Percentiles rank a stretch among this genome's conserved stretches.
Evolutionary conservation across 352 stramenopile genomes (phyloP).

Genomic region (Pythium scleroteichum): DNA sequence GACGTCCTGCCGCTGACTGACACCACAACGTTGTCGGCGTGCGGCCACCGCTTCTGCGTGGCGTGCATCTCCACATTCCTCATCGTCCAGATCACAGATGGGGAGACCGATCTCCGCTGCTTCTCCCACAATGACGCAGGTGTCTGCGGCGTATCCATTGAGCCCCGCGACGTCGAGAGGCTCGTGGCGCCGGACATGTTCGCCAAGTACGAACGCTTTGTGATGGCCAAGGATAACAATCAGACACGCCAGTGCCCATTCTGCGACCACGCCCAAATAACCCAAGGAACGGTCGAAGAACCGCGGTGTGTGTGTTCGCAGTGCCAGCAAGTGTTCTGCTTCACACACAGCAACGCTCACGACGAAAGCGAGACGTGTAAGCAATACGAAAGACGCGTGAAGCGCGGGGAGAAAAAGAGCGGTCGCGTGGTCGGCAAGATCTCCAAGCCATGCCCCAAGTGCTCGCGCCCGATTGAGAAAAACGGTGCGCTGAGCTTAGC

Average conservation of each 20-base stretch:
- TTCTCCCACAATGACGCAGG: background rate
- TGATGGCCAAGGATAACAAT: background rate
- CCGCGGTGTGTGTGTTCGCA: conserved; percentile 10
- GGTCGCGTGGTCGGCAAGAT: background rate
- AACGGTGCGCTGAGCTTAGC: background rate
- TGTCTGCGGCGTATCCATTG: conserved; percentile 1
- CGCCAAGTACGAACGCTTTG: conserved; percentile 45
- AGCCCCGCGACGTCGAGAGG: conserved; percentile 9
- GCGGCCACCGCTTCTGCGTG: conserved; percentile 22
- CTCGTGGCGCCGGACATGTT: conserved; percentile 25
- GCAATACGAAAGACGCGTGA: background rate
- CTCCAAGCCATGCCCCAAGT: conserved; percentile 15
- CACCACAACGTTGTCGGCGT: conserved; percentile 5
- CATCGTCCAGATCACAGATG: conserved; percentile 5
- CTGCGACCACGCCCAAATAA: conserved; percentile 11
- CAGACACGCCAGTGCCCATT: conserved; percentile 15
- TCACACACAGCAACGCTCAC: conserved; percentile 17
- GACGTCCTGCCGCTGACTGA: conserved; percentile 4
- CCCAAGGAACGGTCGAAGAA: background rate
- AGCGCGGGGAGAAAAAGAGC: background rate
- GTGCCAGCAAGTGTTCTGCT: conserved; percentile 7
- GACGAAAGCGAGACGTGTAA: background rate
- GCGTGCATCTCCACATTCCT: conserved; percentile 14
- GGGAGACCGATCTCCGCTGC: background rate
- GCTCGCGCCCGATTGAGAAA: conserved; percentile 16